Evolutionary conservation across 345 rosid species (phyloP), one percentile per base, ranked within the genome.

Genomic region (Raphanus sativus): DNA sequence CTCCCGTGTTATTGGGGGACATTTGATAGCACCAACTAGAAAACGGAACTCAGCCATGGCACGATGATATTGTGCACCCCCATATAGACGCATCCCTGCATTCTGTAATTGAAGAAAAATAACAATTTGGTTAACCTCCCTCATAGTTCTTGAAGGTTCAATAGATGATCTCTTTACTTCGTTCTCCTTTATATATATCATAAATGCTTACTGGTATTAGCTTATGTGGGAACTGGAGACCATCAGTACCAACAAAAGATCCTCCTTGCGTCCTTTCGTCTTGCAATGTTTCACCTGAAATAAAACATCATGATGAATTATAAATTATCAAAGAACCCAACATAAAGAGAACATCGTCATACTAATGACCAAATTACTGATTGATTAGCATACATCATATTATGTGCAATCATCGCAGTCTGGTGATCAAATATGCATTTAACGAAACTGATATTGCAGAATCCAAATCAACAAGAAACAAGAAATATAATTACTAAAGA

Each of bases 41-140:
- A 94, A 90, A 40, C 97, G 96, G 75, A 91, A 94, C 80, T 94
- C 98, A 67, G 98, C 97, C 98, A 94, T 91, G 77, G 96, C 96
- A 55, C 93, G 91, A 75, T 90, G 97, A 83, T 91, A 94, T 66
- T 91, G 97, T 75, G 98, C 98, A 32, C 98, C 98, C 1, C 97
- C 97, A 83, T 94, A 94, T 61, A 94, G 93, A 62, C 97, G 96
- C 98, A 94, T 94, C 76, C 91, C 96, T 30, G 97, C 90, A 85
- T 94, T 94, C 97, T 91, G 58, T 54, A 70, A 48, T 67, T 36
- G 59, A 69, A 75, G 73, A 24, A 48, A 30, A 24, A 45, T 6
- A 6, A 6, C 0, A 13, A 62, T n/a, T 34, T 52, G 55, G 67
- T 69, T 45, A 79, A 56, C 34, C 10, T 74, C 34, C 67, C 33